Evolutionary conservation across 768 basidiomycete genomes (phyloP), one percentile per base, ranked within the genome.

Genomic region (Postia placenta): DNA sequence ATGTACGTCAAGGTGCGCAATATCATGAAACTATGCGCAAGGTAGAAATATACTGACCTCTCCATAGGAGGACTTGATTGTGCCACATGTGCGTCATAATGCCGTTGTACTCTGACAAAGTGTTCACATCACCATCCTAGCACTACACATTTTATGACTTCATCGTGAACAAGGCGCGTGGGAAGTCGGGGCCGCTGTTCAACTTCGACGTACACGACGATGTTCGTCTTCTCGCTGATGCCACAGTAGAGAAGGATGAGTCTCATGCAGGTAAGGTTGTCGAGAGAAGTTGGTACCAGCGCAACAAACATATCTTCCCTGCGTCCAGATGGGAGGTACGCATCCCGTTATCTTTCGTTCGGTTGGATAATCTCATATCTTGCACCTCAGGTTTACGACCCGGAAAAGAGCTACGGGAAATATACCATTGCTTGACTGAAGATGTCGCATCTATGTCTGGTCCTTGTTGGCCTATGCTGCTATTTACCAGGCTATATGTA

Each of bases 151-250:
- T 99, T 65, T 98, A 97, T 66, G 90, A 94, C 67, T 98, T 99
- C 56, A 96, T 99, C 56, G 74, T 98, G 59, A 98, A 98, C 75
- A 97, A 96, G 69, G 93, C 94, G 6, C 83, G 96, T 20, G 96
- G 96, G 23, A 99, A 99, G 67, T 96, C 93, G 0, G 96, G 96
- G 0, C 96, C 96, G 4, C 69, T 99, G 48, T 99, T 99, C 72
- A 96, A 88, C 66, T 99, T 99, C 61, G 96, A 99, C 67, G 96
- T 98, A 5, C 96, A 99, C 65, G 96, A 99, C 63, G 96, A 99
- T 64, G 90, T 99, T 3, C 87, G 96, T 15, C 67, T 99, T 55
- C 74, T 97, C 19, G 85, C 90, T 20, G 96, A 99, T 61, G 96
- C 95, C 2, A 92, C 93, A 1, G 80, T 85, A 56, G 96, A 99